Evolutionary conservation across 352 stramenopile genomes (phyloP).

Genomic region (Pythium aristosporum): DNA sequence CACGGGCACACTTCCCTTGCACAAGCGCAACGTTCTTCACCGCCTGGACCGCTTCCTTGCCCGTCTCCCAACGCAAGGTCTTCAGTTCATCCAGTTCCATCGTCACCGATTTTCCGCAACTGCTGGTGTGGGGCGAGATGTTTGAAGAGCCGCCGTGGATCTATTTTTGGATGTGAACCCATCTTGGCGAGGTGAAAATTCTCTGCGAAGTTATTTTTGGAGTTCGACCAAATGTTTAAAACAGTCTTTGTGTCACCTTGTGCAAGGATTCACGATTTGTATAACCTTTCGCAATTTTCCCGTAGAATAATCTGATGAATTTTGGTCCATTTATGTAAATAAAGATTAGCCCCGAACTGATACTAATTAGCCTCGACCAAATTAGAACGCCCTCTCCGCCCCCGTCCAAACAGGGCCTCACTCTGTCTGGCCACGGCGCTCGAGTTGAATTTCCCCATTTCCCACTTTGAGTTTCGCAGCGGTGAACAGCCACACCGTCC

Average conservation of each 20-base stretch:
- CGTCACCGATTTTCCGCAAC: background rate
- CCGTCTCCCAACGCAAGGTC: background rate
- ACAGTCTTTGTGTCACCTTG: background rate
- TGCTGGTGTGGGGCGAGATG: background rate
- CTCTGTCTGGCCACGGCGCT: background rate
- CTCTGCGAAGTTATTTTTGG: background rate
- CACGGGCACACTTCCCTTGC: constrained; percentile 2
- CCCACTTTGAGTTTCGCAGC: constrained; percentile 2
- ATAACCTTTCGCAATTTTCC: background rate
- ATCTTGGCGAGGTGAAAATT: background rate
- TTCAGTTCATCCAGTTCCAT: background rate
- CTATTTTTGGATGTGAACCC: background rate
- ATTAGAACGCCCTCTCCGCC: constrained; percentile 1
- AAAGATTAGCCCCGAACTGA: no score
- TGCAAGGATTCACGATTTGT: background rate
- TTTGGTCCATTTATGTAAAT: no score
- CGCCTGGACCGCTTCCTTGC: constrained; percentile 5
- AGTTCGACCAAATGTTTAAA: background rate
- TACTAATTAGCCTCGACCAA: background rate
- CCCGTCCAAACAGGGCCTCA: constrained; percentile 7
- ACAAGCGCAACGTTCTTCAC: constrained; percentile 1
- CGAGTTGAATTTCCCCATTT: constrained; percentile 19
- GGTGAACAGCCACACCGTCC: constrained; percentile 3
- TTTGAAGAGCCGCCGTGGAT: background rate
- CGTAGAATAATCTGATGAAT: no score